Evolutionary conservation across 2,329 filamentous ascomycete species (phyloP).

Genomic region (Diaporthe longicolla): DNA sequence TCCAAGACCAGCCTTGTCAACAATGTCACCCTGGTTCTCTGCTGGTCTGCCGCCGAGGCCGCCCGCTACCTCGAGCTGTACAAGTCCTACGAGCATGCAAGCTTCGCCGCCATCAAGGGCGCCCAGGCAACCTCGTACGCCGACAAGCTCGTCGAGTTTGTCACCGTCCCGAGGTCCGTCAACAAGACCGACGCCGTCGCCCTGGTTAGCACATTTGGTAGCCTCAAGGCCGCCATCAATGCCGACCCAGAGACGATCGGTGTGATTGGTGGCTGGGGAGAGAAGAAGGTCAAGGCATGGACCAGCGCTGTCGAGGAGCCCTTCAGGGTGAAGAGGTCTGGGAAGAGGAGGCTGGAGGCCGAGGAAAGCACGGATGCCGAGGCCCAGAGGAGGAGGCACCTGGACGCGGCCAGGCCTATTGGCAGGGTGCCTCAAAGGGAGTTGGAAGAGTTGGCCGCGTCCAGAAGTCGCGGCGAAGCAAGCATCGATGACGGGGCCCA

Average conservation of each 20-base stretch:
- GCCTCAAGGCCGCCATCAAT: slow-evolving; percentile 87
- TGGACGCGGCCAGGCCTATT: slow-evolving; percentile 45
- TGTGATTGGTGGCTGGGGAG: slow-evolving; percentile 91
- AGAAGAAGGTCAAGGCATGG: slow-evolving; percentile 94
- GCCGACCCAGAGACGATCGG: slow-evolving; percentile 88
- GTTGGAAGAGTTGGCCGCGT: slow-evolving; percentile 37
- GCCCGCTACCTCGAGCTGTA: slow-evolving; percentile 94
- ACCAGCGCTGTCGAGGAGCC: slow-evolving; percentile 85
- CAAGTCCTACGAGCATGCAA: slow-evolving; percentile 92
- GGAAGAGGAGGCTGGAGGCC: slow-evolving; percentile 59
- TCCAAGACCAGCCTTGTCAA: slow-evolving; percentile 94
- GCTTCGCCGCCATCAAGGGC: slow-evolving; percentile 84
- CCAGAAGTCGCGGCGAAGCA: slow-evolving; percentile 56
- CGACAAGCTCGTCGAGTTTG: slow-evolving; percentile 91
- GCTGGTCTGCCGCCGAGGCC: slow-evolving; percentile 95
- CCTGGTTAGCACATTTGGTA: slow-evolving; percentile 92
- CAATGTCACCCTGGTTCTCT: slow-evolving; percentile 90
- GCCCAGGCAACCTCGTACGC: slow-evolving; percentile 87
- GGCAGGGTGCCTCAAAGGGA: slow-evolving; percentile 43
- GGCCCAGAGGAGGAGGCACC: slow-evolving; percentile 46
- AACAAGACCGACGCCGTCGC: slow-evolving; percentile 96
- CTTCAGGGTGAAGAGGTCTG: slow-evolving; percentile 81
- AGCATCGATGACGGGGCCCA: neutral
- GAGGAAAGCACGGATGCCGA: slow-evolving; percentile 33
- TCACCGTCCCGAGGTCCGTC: slow-evolving; percentile 89